Evolutionary conservation across 2,329 filamentous ascomycete genomes (phyloP).

Genomic region (Colletotrichum incanum): DNA sequence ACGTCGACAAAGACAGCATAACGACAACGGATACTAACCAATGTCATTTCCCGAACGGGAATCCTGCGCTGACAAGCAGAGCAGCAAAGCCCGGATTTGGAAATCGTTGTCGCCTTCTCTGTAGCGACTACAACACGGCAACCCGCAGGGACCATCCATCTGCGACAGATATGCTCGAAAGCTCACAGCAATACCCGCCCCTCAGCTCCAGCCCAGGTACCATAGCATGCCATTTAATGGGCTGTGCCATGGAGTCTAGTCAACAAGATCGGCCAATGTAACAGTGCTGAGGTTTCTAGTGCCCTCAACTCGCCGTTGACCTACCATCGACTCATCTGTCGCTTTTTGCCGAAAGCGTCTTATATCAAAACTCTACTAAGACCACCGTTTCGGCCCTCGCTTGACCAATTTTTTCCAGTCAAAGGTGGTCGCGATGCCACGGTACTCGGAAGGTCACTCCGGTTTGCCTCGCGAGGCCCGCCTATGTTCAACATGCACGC

Average conservation of each 20-base stretch:
- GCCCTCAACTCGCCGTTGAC: background rate
- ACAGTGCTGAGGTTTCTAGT: background rate
- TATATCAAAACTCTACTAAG: background rate
- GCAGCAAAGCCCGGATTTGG: slow-evolving; percentile 9
- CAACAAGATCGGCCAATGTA: slow-evolving; percentile 4
- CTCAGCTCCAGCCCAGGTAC: slow-evolving; percentile 13
- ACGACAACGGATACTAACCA: background rate
- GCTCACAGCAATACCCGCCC: background rate
- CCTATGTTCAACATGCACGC: slow-evolving; percentile 13
- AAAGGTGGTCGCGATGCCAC: background rate
- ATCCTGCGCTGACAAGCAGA: background rate
- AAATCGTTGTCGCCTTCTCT: slow-evolving; percentile 1
- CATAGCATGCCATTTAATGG: slow-evolving; percentile 17
- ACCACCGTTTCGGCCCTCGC: slow-evolving; percentile 11
- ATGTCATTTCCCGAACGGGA: background rate
- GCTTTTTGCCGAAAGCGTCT: background rate
- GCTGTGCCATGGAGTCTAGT: background rate
- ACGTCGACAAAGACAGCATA: slow-evolving; percentile 7
- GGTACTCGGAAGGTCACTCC: slow-evolving; percentile 9
- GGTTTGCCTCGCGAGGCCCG: slow-evolving; percentile 7
- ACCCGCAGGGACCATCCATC: slow-evolving; percentile 31
- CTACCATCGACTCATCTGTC: background rate
- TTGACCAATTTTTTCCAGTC: slow-evolving; percentile 16
- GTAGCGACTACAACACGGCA: background rate
- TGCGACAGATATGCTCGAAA: slow-evolving; percentile 19